Conservation (phyloP, 441 rosid genomes). For the Lepidium campestre region DNA sequence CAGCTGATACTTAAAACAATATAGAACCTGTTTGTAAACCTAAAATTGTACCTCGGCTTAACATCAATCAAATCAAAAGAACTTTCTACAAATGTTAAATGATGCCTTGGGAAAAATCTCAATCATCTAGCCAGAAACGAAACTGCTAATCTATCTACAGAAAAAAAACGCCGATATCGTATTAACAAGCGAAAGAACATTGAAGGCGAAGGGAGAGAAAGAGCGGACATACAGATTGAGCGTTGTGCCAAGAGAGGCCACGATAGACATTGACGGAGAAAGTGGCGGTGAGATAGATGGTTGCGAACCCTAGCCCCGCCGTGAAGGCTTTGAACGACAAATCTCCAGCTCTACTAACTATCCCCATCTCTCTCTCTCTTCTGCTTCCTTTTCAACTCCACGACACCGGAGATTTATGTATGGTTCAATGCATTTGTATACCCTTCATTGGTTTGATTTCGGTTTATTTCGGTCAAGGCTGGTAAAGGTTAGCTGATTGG, state of each 20-base stretch:
- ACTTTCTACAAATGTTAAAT: background rate
- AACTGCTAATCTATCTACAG: background rate
- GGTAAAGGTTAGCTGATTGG: background rate
- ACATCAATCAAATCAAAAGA: background rate
- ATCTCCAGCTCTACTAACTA: slow-evolving; percentile 55
- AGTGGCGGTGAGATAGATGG: slow-evolving; percentile 64
- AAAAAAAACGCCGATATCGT: background rate
- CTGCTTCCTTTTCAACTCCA: background rate
- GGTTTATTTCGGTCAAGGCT: background rate
- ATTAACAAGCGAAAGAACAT: background rate
- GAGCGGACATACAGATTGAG: slow-evolving; percentile 47
- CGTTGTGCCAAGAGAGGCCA: slow-evolving; percentile 73
- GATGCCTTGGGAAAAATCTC: background rate
- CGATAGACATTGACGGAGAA: slow-evolving; percentile 73
- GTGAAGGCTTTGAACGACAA: slow-evolving; percentile 71
- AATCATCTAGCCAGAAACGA: background rate
- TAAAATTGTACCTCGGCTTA: background rate
- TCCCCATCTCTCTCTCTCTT: slow-evolving; percentile 41
- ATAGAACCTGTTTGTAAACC: background rate
- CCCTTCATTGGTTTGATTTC: background rate
- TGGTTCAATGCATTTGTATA: background rate
- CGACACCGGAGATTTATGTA: slow-evolving; percentile 4
- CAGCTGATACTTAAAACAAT: background rate
- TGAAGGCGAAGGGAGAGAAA: background rate
- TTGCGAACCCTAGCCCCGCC: slow-evolving; percentile 64